phyloP scores from a whole-genome alignment of 176 grass and related monocot species.

The Oryza rufipogon region DNA sequence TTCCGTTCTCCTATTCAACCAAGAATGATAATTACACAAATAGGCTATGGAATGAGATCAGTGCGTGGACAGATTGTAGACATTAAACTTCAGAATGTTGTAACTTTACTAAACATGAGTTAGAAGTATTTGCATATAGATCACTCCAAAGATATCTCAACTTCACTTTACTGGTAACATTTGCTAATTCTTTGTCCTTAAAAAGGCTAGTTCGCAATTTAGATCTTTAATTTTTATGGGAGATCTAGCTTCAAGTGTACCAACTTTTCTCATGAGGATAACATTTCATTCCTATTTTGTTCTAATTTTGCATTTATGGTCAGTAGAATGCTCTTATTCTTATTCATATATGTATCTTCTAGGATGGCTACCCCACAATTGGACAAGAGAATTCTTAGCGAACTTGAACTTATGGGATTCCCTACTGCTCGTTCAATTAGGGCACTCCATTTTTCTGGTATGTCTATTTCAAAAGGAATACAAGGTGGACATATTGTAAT shows the following conservation, averaged over 20 bases:
- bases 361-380: conserved; percentile 81
- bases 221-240: conserved; percentile 3
- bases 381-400: conserved; percentile 68
- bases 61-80: neutral
- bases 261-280: neutral
- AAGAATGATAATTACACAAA: conserved; percentile 19
- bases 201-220: neutral
- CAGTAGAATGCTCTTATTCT: neutral
- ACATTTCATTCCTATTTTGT: conserved; percentile 4
- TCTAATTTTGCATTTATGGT: conserved; percentile 13
- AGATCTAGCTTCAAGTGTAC: conserved; percentile 22
- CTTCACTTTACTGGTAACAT: neutral
- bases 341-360: neutral
- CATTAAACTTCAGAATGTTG: conserved; percentile 24
- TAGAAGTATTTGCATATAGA: conserved; percentile 5
- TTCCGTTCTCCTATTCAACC: neutral
- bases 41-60: neutral
- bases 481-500: conserved; percentile 1
- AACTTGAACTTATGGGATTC: conserved; percentile 92
- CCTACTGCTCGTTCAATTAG: conserved; percentile 64
- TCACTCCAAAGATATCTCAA: conserved; percentile 10
- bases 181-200: conserved; percentile 16
- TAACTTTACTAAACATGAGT: conserved; percentile 13
- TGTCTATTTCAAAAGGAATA: conserved; percentile 35
- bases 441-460: conserved; percentile 91